Evolutionary conservation across 176 grass and related monocot genomes (phyloP).

Genomic region (Rhipidocladum racemiflorum): DNA sequence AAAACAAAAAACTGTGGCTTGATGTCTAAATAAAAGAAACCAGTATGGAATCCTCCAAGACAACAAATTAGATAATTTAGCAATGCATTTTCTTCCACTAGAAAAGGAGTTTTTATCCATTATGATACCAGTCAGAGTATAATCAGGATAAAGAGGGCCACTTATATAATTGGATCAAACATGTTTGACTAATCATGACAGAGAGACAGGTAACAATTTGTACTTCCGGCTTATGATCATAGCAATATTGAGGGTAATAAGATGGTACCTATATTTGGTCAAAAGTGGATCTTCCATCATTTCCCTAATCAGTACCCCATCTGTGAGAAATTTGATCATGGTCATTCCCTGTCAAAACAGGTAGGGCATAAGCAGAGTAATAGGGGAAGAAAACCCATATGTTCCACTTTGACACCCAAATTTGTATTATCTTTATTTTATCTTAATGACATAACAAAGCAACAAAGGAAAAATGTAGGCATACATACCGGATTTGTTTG

Average conservation of each 20-base stretch:
- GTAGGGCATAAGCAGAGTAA: conserved; percentile 11
- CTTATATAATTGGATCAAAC: background rate
- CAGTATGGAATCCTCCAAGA: background rate
- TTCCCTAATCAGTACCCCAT: conserved; percentile 96
- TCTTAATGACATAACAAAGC: background rate
- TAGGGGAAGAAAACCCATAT: background rate
- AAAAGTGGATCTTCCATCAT: conserved; percentile 99
- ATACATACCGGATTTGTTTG: conserved; percentile 79
- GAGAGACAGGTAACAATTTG: conserved; percentile 1
- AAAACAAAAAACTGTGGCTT: conserved; percentile 28
- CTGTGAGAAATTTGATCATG: conserved; percentile 94
- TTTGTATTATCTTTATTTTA: background rate
- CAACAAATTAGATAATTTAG: background rate
- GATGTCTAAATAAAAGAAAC: conserved; percentile 17
- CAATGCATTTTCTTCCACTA: conserved; percentile 10
- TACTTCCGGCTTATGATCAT: conserved; percentile 9
- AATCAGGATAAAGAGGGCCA: background rate
- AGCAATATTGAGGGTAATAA: background rate
- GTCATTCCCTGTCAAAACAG: conserved; percentile 63
- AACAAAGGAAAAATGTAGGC: background rate
- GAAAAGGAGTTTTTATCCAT: conserved; percentile 12
- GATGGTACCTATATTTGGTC: conserved; percentile 75
- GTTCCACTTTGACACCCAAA: background rate
- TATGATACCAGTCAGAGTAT: background rate
- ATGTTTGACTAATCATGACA: conserved; percentile 21